phyloP scores from a whole-genome alignment of 768 basidiomycete genomes.

The Naganishia randhawae region DNA sequence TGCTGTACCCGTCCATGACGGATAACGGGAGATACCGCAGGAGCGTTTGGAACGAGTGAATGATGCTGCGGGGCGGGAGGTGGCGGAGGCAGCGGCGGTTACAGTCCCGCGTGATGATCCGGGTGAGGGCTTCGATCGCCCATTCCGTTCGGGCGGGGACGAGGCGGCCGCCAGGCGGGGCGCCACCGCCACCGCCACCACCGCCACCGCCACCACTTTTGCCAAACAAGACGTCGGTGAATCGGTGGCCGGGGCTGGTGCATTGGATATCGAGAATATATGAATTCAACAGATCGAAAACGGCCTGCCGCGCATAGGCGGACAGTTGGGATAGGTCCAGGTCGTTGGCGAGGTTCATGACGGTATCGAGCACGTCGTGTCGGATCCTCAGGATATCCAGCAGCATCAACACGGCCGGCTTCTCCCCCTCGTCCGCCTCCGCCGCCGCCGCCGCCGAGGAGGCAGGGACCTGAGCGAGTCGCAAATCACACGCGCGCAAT shows the following conservation, averaged over 20 bases:
- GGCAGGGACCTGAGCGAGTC: conserved; percentile 36
- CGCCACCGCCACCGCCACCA: no score
- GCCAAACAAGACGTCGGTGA: conserved; percentile 6
- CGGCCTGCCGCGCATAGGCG: conserved; percentile 54
- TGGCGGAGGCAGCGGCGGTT: conserved; percentile 71
- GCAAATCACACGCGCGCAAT: conserved; percentile 64
- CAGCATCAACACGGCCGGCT: conserved; percentile 55
- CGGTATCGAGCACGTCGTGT: conserved; percentile 69
- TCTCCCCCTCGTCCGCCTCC: background rate
- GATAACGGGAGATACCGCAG: conserved; percentile 78
- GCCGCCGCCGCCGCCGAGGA: conserved; percentile 7
- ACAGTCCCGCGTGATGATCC: conserved; percentile 67
- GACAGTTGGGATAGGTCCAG: conserved; percentile 54
- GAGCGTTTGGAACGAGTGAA: conserved; percentile 64
- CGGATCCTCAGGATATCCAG: conserved; percentile 68
- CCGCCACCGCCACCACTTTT: conserved; percentile 48
- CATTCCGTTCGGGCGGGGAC: conserved; percentile 62
- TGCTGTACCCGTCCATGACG: conserved; percentile 63
- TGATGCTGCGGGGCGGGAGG: conserved; percentile 61
- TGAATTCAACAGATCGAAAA: conserved; percentile 67
- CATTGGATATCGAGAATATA: conserved; percentile 65
- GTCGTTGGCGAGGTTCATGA: conserved; percentile 61
- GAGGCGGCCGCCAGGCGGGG: no score
- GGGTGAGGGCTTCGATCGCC: conserved; percentile 81
- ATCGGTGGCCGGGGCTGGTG: conserved; percentile 58